These are phyloP conservation scores for Lasiosphaeria hispida DNA, from an alignment of 495 filamentous ascomycete genomes.

Conservation along the genomic window DNA sequence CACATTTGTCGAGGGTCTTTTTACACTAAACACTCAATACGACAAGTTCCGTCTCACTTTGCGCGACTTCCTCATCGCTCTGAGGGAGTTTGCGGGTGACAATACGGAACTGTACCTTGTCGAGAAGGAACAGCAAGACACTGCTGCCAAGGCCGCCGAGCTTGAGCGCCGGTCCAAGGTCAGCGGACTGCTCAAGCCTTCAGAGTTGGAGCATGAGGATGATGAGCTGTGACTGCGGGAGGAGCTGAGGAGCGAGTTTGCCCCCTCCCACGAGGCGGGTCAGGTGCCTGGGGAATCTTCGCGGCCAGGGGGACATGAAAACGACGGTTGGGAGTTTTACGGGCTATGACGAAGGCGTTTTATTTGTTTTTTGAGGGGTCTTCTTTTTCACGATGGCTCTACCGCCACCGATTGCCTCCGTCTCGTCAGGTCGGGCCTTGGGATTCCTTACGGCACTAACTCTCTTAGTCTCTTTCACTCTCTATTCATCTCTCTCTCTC, in stretches of 20 bases:
- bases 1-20: slow-evolving; percentile 82
- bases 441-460: no score
- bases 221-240: slow-evolving; percentile 86
- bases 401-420: no score
- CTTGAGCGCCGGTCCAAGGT: slow-evolving; percentile 87
- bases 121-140: slow-evolving; percentile 81
- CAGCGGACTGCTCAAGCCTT: slow-evolving; percentile 86
- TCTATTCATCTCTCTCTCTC: no score
- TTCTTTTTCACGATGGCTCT: no score
- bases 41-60: slow-evolving; percentile 89
- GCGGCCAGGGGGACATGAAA: slow-evolving; percentile 26
- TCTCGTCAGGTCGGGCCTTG: no score
- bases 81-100: slow-evolving; percentile 93
- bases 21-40: slow-evolving; percentile 75
- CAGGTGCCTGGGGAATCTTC: slow-evolving; percentile 16
- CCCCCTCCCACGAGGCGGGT: slow-evolving; percentile 27
- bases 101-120: slow-evolving; percentile 94
- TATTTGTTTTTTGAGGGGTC: not conserved
- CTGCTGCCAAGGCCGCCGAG: slow-evolving; percentile 76
- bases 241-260: slow-evolving; percentile 62
- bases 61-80: slow-evolving; percentile 92
- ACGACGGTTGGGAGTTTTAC: slow-evolving; percentile 55
- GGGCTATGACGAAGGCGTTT: slow-evolving; percentile 40
- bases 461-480: no score
- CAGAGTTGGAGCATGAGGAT: slow-evolving; percentile 90